Base-by-base conservation (phyloP, 176 grass and related monocot species). In the Musa itinerans region DNA sequence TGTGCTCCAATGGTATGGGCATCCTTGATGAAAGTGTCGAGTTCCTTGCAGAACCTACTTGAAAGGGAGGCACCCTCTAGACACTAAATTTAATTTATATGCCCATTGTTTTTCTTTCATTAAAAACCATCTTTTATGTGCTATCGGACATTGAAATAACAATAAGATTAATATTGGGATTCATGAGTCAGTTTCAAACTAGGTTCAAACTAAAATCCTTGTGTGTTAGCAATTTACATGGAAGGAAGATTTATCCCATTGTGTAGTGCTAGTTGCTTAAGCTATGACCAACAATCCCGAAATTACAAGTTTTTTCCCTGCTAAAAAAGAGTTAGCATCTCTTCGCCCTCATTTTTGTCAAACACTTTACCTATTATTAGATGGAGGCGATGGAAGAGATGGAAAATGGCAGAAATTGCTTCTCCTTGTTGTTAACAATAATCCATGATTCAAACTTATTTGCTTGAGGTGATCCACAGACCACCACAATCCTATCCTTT, bases 1-100 rank as follows among this genome's bases (percentile, higher is more conserved):
- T 77, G 79, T 2, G 68, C 87, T 0, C 93, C 93, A 14, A 82
- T 92, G 79, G 82, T 81, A 71, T 96, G 93, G 93, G 29, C 83
- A 24, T 92, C 93, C 1, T 3, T 88, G 50, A 85, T 92, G 74
- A 92, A 67, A 69, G 79, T 92, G 52, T 78, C 83, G 69, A 85
- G 85, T 71, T 96, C 89, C 0, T 66, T 96, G 81, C 89, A 88
- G 62, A 81, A 72, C 3, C 86, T 77, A 83, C 78, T 96, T 0
- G 93, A 96, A 74, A 88, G 93, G 83, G 93, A 96, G 66, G 78
- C 48, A 17, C 11, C 34, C 17, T 1, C 70, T 20, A 24, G 53
- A 19, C 15, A 25, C 8, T 43, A 43, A 61, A 61, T 61, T n/a
- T n/a, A 61, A 7, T 7, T 5, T 43, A 6, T 43, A 43, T 43